These are phyloP conservation scores for Evernia prunastri DNA, from an alignment of 495 filamentous ascomycete genomes.

Conservation along the genomic window DNA sequence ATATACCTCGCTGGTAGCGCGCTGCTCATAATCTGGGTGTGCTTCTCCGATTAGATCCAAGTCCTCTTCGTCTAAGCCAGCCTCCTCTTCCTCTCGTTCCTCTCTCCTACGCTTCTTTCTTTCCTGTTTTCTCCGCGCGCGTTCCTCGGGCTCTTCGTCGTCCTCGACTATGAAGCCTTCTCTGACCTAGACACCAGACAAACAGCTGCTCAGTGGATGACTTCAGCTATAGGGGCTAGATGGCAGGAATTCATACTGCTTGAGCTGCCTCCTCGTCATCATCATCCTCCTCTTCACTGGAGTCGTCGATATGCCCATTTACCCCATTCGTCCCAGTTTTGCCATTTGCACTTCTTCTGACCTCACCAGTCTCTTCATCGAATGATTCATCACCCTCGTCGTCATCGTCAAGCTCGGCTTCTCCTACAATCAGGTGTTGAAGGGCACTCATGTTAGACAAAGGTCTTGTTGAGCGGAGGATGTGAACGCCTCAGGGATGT, in stretches of 20 bases:
- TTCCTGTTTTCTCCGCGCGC: slow-evolving; percentile 54
- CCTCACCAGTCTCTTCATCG: slow-evolving; percentile 71
- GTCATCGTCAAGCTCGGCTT: slow-evolving; percentile 78
- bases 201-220: neutral
- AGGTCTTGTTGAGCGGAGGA: neutral
- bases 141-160: slow-evolving; percentile 70
- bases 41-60: slow-evolving; percentile 84
- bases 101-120: slow-evolving; percentile 63
- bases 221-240: neutral
- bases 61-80: slow-evolving; percentile 89
- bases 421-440: slow-evolving; percentile 70
- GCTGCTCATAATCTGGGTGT: slow-evolving; percentile 60
- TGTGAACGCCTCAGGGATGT: neutral
- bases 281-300: slow-evolving; percentile 92
- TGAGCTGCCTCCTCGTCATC: slow-evolving; percentile 79
- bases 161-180: slow-evolving; percentile 97
- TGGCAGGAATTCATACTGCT: slow-evolving; percentile 34
- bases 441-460: slow-evolving; percentile 53
- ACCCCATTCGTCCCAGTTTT: slow-evolving; percentile 36
- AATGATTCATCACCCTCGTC: slow-evolving; percentile 91
- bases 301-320: slow-evolving; percentile 60
- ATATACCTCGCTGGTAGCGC: slow-evolving; percentile 56
- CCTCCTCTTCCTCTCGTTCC: slow-evolving; percentile 77
- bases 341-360: slow-evolving; percentile 38
- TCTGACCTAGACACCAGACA: slow-evolving; percentile 51